Conservation (phyloP, 345 rosid species). For the Cardamine occulta region DNA sequence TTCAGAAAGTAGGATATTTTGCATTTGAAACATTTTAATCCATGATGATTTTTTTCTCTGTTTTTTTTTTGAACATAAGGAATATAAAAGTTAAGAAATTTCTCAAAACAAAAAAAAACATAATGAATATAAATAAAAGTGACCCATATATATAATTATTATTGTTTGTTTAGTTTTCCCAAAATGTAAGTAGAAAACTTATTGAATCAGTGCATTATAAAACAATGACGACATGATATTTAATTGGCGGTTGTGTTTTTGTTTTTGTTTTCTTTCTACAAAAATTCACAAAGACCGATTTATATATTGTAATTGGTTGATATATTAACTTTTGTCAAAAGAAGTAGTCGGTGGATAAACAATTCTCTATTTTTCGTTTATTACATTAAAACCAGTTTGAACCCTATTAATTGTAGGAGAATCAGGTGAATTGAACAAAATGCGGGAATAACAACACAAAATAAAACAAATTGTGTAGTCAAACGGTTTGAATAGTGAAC, state of each 20-base stretch:
- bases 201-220: neutral
- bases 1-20: neutral
- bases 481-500: neutral
- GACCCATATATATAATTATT: neutral
- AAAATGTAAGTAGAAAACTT: neutral
- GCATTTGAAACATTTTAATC: neutral
- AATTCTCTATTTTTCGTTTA: neutral
- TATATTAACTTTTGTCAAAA: neutral
- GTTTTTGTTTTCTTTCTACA: neutral
- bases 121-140: neutral
- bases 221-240: neutral
- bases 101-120: too few relatives aligned
- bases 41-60: neutral
- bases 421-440: constrained; percentile 6
- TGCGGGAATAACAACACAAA: constrained; percentile 21
- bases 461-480: constrained; percentile 9
- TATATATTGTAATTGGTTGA: neutral
- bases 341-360: neutral
- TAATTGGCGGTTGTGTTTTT: neutral
- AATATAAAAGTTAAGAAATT: too few relatives aligned
- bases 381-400: neutral
- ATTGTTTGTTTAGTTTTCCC: neutral
- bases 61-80: neutral
- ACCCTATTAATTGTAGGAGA: neutral
- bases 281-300: neutral